Evolutionary conservation across 2,329 filamentous ascomycete genomes (phyloP).

Genomic region (Alternaria triticina): DNA sequence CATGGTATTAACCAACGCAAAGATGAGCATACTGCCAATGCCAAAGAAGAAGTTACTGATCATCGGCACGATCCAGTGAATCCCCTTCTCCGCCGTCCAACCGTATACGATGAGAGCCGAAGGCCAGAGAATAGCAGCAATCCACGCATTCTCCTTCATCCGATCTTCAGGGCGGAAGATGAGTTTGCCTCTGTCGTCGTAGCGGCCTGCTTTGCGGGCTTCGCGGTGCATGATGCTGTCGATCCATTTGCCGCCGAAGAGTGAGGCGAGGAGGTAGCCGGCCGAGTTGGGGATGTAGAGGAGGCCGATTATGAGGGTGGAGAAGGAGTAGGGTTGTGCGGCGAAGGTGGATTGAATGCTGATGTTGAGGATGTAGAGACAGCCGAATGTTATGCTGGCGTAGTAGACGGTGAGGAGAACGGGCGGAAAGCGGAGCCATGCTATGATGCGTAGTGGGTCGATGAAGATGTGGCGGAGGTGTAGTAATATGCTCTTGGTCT

Average conservation of each 20-base stretch:
- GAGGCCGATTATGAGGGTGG: constrained; percentile 46
- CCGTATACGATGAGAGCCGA: constrained; percentile 48
- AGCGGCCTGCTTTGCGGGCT: constrained; percentile 45
- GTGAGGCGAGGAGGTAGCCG: constrained; percentile 44
- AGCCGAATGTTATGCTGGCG: constrained; percentile 49
- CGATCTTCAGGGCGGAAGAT: constrained; percentile 47
- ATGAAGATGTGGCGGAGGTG: constrained; percentile 46
- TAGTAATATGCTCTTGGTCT: constrained; percentile 36
- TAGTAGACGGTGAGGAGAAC: constrained; percentile 50
- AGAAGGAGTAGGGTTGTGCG: constrained; percentile 42
- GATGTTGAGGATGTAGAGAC: constrained; percentile 51
- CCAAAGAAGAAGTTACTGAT: constrained; percentile 52
- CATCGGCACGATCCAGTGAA: constrained; percentile 46
- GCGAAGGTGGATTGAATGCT: constrained; percentile 46
- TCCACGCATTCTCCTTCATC: constrained; percentile 52
- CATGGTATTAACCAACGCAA: constrained; percentile 48
- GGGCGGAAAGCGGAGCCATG: constrained; percentile 48
- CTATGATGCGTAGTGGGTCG: constrained; percentile 48
- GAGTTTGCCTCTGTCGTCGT: constrained; percentile 45
- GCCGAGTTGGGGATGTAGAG: constrained; percentile 48
- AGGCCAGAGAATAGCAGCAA: constrained; percentile 46
- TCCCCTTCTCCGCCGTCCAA: constrained; percentile 42
- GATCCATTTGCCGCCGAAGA: constrained; percentile 50
- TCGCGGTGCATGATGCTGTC: constrained; percentile 51
- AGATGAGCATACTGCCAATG: constrained; percentile 49